phyloP scores from a whole-genome alignment of 164 flowering plant genomes.

The Nymphaea colorata region DNA sequence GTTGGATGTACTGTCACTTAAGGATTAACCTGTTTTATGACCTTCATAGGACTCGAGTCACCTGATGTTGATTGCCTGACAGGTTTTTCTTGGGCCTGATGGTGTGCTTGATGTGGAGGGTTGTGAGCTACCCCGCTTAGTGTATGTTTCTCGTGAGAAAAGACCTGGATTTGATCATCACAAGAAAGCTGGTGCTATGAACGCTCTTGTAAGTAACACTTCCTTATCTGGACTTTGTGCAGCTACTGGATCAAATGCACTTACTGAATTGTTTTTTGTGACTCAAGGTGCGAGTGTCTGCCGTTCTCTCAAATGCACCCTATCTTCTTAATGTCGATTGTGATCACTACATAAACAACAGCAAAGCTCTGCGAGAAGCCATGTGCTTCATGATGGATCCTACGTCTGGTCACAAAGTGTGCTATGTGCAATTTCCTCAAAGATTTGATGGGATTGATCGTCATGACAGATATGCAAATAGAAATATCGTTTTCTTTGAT shows the following conservation, averaged over 20 bases:
- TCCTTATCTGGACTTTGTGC: not conserved
- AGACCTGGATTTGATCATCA: constrained; percentile 94
- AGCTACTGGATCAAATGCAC: not conserved
- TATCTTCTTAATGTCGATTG: constrained; percentile 94
- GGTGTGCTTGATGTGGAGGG: constrained; percentile 88
- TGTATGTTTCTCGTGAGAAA: constrained; percentile 94
- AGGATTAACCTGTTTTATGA: no score
- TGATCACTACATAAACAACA: constrained; percentile 97
- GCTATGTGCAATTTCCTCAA: constrained; percentile 97
- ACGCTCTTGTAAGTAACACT: constrained; percentile 53
- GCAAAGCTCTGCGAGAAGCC: constrained; percentile 91
- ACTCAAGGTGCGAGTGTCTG: constrained; percentile 79
- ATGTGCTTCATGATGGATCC: constrained; percentile 99
- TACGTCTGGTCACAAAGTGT: constrained; percentile 77
- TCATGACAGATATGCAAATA: constrained; percentile 91
- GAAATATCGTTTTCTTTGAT: constrained; percentile 94
- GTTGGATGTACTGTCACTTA: no score
- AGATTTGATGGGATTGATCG: constrained; percentile 96
- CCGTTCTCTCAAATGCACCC: constrained; percentile 94
- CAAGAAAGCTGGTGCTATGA: constrained; percentile 97
- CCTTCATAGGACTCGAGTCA: no score
- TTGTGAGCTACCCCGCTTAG: constrained; percentile 78
- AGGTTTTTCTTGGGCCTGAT: constrained; percentile 92
- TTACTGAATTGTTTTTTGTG: not conserved
- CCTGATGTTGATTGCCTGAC: not conserved